Conservation (phyloP, 495 filamentous ascomycete genomes). For the Entonaema liquescens region DNA sequence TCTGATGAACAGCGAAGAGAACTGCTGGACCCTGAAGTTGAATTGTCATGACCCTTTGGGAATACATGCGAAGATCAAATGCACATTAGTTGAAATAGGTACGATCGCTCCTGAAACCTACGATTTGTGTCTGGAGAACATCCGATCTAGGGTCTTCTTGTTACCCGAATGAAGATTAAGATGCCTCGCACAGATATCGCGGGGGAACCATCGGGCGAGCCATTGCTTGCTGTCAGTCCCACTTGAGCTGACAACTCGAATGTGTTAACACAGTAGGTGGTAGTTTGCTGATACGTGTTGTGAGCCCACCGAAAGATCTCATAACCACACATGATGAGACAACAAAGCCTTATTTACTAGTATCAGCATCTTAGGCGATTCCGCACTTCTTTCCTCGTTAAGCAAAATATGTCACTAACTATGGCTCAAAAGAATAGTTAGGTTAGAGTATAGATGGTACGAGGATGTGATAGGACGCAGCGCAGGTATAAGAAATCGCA, state of each 20-base stretch:
- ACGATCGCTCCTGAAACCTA: conserved; percentile 31
- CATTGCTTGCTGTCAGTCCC: conserved; percentile 29
- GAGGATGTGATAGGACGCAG: conserved; percentile 4
- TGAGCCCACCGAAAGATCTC: conserved; percentile 31
- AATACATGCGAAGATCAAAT: conserved; percentile 38
- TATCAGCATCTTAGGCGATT: too few relatives aligned
- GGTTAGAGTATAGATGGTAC: background rate
- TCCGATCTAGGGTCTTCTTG: conserved; percentile 7
- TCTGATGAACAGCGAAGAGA: conserved; percentile 36
- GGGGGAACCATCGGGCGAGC: conserved; percentile 32
- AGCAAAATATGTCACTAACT: too few relatives aligned
- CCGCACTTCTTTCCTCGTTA: too few relatives aligned
- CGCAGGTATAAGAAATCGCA: conserved; percentile 28
- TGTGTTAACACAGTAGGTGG: background rate
- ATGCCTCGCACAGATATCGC: conserved; percentile 31
- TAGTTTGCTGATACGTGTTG: conserved; percentile 38
- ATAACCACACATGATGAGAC: conserved; percentile 30
- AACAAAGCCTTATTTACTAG: conserved; percentile 27
- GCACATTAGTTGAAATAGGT: conserved; percentile 23
- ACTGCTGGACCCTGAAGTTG: conserved; percentile 38
- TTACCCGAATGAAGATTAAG: conserved; percentile 22
- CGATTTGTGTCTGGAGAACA: conserved; percentile 15
- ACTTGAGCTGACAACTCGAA: conserved; percentile 14
- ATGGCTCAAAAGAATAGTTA: too few relatives aligned
- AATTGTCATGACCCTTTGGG: conserved; percentile 38